These are phyloP conservation scores for Penicillium verrucosum DNA, from an alignment of 2,329 filamentous ascomycete species.

Conservation along the genomic window DNA sequence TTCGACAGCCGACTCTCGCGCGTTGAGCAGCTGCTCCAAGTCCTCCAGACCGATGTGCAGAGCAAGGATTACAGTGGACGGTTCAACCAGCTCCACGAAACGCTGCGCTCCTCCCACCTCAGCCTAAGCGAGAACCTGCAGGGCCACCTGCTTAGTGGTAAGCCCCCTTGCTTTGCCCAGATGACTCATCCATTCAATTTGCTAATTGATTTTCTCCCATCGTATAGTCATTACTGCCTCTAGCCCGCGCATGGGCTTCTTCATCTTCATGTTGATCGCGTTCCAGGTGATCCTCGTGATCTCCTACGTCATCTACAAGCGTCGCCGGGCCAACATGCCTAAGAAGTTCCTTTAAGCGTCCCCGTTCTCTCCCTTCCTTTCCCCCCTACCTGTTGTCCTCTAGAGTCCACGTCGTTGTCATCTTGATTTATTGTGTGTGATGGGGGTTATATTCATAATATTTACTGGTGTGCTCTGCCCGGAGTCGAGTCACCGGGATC, in stretches of 20 bases:
- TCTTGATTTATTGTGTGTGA: background rate
- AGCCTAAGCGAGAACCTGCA: conserved; percentile 53
- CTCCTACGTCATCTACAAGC: conserved; percentile 75
- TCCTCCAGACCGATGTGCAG: conserved; percentile 54
- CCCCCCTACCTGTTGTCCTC: background rate
- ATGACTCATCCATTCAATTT: background rate
- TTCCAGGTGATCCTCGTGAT: conserved; percentile 69
- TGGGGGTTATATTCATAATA: background rate
- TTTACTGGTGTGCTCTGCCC: conserved; percentile 12
- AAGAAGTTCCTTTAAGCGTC: conserved; percentile 78
- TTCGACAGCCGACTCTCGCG: conserved; percentile 46
- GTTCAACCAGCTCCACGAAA: conserved; percentile 53
- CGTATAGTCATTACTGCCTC: conserved; percentile 50
- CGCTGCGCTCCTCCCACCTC: conserved; percentile 53
- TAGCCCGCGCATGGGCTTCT: conserved; percentile 57
- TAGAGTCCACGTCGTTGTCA: background rate
- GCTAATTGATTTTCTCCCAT: conserved; percentile 4
- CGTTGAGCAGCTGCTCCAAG: conserved; percentile 51
- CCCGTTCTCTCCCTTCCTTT: background rate
- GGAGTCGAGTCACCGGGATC: conserved; percentile 2
- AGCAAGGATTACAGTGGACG: conserved; percentile 56
- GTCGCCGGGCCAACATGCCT: conserved; percentile 68
- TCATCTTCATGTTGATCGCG: conserved; percentile 69
- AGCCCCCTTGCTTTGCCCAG: conserved; percentile 24
- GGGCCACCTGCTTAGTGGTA: conserved; percentile 49